phyloP scores from a whole-genome alignment of 371 early-diverging fungal genomes.

The Capillidium rhysosporum region DNA sequence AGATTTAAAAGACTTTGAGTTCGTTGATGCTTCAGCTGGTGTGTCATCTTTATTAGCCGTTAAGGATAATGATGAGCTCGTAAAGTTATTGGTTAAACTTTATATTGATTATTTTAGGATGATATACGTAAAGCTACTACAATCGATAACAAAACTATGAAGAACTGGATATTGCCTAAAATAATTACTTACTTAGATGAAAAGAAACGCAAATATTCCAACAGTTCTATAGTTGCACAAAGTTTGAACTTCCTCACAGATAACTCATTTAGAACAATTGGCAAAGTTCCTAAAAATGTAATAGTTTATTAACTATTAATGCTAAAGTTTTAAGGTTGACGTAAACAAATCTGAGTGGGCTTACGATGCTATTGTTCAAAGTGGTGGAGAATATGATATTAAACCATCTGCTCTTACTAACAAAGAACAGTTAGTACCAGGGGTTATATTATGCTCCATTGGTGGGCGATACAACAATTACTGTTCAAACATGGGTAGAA shows the following conservation, averaged over 20 bases:
- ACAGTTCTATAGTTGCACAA: too few relatives aligned
- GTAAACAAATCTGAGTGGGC: constrained; percentile 65
- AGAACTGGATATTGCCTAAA: too few relatives aligned
- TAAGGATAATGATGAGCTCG: constrained; percentile 80
- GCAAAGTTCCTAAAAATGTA: neutral
- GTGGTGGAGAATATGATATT: constrained; percentile 85
- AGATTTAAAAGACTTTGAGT: constrained; percentile 25
- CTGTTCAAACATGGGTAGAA: constrained; percentile 83
- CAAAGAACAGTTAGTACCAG: constrained; percentile 47
- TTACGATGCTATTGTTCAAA: constrained; percentile 89
- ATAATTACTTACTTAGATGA: too few relatives aligned
- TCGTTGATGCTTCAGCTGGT: constrained; percentile 50
- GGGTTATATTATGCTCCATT: constrained; percentile 77
- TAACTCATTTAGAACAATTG: constrained; percentile 42
- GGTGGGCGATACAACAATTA: constrained; percentile 86
- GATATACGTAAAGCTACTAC: constrained; percentile 27
- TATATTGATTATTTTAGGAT: constrained; percentile 42
- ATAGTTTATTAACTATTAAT: neutral
- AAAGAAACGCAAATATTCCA: too few relatives aligned
- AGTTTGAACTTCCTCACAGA: constrained; percentile 6
- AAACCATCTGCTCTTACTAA: constrained; percentile 62
- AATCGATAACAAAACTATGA: too few relatives aligned
- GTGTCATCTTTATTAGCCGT: constrained; percentile 54
- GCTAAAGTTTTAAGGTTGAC: constrained; percentile 10
- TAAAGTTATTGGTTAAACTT: constrained; percentile 46